A percentile compares a stretch with the other conserved stretches of the same genome.
Evolutionary conservation across 176 grass and related monocot species (phyloP).

Genomic region (Oryza nivara): DNA sequence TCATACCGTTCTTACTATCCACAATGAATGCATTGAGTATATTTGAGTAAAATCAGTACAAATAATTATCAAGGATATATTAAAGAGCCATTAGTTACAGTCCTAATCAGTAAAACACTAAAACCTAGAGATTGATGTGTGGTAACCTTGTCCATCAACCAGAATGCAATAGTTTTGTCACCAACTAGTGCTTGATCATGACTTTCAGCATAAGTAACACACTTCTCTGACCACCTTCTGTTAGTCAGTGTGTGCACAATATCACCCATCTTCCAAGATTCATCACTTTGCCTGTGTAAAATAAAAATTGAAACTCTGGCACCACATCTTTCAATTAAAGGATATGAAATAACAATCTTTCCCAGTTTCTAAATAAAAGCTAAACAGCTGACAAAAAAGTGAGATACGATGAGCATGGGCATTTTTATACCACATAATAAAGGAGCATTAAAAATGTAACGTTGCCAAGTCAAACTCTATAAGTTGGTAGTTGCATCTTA

Average conservation of each 20-base stretch:
- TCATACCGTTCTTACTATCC: neutral
- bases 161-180: slow-evolving; percentile 98
- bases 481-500: no score
- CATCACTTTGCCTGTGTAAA: slow-evolving; percentile 64
- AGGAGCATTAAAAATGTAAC: neutral
- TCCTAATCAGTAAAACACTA: slow-evolving; percentile 25
- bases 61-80: slow-evolving; percentile 6
- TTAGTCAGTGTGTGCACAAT: slow-evolving; percentile 95
- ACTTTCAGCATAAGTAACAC: slow-evolving; percentile 94
- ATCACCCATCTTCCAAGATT: slow-evolving; percentile 88
- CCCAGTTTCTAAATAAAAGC: slow-evolving; percentile 18
- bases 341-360: neutral
- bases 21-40: neutral
- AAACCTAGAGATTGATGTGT: slow-evolving; percentile 34
- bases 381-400: slow-evolving; percentile 5
- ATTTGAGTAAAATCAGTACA: slow-evolving; percentile 13
- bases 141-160: slow-evolving; percentile 79
- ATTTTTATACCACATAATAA: slow-evolving; percentile 8
- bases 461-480: neutral
- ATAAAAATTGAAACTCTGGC: slow-evolving; percentile 4
- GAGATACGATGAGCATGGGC: neutral
- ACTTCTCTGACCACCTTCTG: slow-evolving; percentile 94
- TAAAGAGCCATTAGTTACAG: neutral
- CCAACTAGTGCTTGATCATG: slow-evolving; percentile 98
- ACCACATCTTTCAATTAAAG: slow-evolving; percentile 3